phyloP scores from a whole-genome alignment of 805 yeast species.

The Myxozyma mucilagina region DNA sequence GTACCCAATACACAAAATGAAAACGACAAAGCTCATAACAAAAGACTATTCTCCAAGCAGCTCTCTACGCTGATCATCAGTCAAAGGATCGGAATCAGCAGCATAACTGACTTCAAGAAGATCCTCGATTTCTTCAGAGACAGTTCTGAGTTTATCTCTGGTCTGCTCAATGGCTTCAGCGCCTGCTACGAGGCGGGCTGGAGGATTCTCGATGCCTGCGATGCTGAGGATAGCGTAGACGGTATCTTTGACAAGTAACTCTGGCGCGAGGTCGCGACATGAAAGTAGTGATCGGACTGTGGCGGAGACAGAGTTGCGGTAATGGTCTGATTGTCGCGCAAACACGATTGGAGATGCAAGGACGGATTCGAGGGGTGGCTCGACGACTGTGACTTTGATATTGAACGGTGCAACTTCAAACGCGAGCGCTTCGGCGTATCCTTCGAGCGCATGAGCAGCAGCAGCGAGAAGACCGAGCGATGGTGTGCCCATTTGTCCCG shows the following conservation, averaged over 20 bases:
- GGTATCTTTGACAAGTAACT: conserved; percentile 32
- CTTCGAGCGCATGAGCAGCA: conserved; percentile 40
- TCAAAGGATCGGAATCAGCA: conserved; percentile 32
- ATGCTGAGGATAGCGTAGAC: conserved; percentile 33
- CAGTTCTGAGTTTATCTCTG: conserved; percentile 35
- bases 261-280: conserved; percentile 31
- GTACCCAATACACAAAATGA: neutral
- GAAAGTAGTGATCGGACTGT: conserved; percentile 29
- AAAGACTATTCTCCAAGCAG: conserved; percentile 7
- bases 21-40: neutral
- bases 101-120: conserved; percentile 31
- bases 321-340: conserved; percentile 20
- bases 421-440: conserved; percentile 40
- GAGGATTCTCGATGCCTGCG: conserved; percentile 41
- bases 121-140: conserved; percentile 40
- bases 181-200: conserved; percentile 38
- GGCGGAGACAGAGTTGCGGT: conserved; percentile 24
- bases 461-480: conserved; percentile 35
- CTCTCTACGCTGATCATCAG: conserved; percentile 21
- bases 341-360: conserved; percentile 29
- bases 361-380: conserved; percentile 36
- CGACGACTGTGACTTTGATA: conserved; percentile 38
- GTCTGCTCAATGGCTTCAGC: conserved; percentile 37
- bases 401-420: conserved; percentile 36
- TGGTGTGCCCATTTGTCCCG: conserved; percentile 38